These are phyloP conservation scores for Lactarius indigo DNA, from an alignment of 768 basidiomycete genomes.

Conservation along the genomic window DNA sequence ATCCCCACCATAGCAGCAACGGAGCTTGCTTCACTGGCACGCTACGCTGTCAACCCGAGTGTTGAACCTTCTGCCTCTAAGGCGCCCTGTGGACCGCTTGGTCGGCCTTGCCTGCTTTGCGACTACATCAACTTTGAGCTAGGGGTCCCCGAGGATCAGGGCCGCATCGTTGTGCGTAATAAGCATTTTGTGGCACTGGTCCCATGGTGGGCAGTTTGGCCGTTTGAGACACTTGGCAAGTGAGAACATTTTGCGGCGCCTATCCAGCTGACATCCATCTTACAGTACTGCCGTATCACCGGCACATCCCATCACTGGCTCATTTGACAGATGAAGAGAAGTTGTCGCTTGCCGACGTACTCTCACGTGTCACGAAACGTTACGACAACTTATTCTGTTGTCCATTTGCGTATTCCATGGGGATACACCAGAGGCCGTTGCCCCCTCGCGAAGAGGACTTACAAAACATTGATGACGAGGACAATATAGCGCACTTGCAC, in stretches of 20 bases:
- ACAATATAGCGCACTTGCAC: constrained; percentile 72
- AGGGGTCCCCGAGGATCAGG: constrained; percentile 37
- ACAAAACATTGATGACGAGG: constrained; percentile 41
- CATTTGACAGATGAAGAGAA: constrained; percentile 62
- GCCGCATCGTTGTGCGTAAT: constrained; percentile 67
- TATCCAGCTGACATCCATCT: constrained; percentile 9
- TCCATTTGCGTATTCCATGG: constrained; percentile 94
- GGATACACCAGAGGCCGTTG: constrained; percentile 80
- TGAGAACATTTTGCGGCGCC: constrained; percentile 11
- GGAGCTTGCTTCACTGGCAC: constrained; percentile 56
- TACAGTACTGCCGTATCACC: constrained; percentile 68
- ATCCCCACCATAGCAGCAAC: constrained; percentile 67
- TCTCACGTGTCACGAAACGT: constrained; percentile 59
- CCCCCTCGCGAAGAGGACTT: constrained; percentile 35
- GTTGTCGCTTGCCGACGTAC: constrained; percentile 57
- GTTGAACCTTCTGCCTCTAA: constrained; percentile 38
- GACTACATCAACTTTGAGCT: constrained; percentile 75
- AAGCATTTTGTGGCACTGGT: constrained; percentile 81
- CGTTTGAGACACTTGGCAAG: constrained; percentile 76
- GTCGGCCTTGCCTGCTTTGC: constrained; percentile 67
- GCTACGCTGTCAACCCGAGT: constrained; percentile 41
- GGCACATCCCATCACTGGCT: constrained; percentile 72
- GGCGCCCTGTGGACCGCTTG: constrained; percentile 56
- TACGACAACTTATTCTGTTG: constrained; percentile 82
- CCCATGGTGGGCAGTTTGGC: constrained; percentile 97